Conservation (phyloP, 129 eudicot genomes). For the Artemisia tridentata region DNA sequence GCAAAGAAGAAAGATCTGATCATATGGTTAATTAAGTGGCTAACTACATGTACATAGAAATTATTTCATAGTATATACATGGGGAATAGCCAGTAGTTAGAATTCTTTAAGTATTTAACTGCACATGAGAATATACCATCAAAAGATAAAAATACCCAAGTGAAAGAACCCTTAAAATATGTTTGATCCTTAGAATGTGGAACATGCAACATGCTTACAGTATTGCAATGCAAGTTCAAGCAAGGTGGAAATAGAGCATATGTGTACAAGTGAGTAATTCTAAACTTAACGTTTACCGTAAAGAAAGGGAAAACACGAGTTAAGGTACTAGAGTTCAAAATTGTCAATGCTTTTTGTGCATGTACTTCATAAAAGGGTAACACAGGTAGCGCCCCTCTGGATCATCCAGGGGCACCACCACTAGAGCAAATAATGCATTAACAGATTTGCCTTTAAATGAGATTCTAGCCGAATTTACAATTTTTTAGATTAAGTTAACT, state of each 20-base stretch:
- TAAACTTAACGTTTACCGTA: too few relatives aligned
- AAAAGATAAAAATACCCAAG: conserved; percentile 1
- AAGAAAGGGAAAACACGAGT: too few relatives aligned
- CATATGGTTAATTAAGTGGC: conserved; percentile 15
- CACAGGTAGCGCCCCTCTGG: too few relatives aligned
- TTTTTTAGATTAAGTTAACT: too few relatives aligned
- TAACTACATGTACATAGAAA: neutral
- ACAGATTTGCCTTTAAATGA: too few relatives aligned
- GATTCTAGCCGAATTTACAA: too few relatives aligned
- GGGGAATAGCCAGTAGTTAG: too few relatives aligned
- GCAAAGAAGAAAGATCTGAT: conserved; percentile 24
- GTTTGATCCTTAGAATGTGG: conserved; percentile 27
- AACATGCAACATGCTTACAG: conserved; percentile 31
- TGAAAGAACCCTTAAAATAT: conserved; percentile 7
- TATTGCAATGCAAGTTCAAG: conserved; percentile 10
- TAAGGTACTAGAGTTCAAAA: too few relatives aligned
- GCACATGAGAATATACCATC: conserved; percentile 15
- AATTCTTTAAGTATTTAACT: conserved; percentile 9
- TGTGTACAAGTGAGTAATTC: conserved; percentile 8
- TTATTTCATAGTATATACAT: neutral
- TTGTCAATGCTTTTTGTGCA: too few relatives aligned
- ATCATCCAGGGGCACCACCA: too few relatives aligned
- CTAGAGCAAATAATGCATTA: too few relatives aligned
- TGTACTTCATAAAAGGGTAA: too few relatives aligned
- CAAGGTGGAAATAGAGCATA: conserved; percentile 21